Evolutionary conservation across 2,329 filamentous ascomycete species (phyloP).

Genomic region (Alternaria incomplexa): DNA sequence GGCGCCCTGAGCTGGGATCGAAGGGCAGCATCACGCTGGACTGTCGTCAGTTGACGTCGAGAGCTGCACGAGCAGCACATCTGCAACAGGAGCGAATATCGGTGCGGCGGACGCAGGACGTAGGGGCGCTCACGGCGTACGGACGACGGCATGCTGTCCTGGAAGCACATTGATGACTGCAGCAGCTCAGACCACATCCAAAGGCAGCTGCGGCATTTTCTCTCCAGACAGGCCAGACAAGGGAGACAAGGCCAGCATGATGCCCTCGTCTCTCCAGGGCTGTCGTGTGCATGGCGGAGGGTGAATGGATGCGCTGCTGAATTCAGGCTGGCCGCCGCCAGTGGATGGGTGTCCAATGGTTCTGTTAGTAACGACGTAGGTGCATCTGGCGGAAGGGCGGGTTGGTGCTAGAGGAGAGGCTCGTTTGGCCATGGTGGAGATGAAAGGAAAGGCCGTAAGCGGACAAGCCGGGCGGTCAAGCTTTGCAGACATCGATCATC

Average conservation of each 20-base stretch:
- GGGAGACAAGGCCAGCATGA: slow-evolving; percentile 7
- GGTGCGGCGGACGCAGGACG: slow-evolving; percentile 8
- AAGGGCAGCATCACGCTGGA: slow-evolving; percentile 4
- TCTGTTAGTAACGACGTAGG: not conserved
- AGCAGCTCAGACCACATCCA: slow-evolving; percentile 10
- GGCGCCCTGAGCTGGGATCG: slow-evolving; percentile 5
- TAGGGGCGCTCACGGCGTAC: not conserved
- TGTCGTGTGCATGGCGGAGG: not conserved
- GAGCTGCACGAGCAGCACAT: not conserved
- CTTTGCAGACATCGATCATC: slow-evolving; percentile 12
- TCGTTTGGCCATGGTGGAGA: not conserved
- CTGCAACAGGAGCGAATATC: slow-evolving; percentile 3
- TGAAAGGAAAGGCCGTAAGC: not conserved
- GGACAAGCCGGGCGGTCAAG: slow-evolving; percentile 5
- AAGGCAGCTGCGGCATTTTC: slow-evolving; percentile 25
- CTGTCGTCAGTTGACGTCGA: slow-evolving; percentile 2
- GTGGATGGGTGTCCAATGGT: not conserved
- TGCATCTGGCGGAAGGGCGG: not conserved
- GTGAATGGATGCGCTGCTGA: not conserved
- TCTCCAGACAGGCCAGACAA: not conserved
- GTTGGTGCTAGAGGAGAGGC: not conserved
- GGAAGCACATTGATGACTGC: slow-evolving; percentile 12
- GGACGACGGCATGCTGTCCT: slow-evolving; percentile 6
- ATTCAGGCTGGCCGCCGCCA: not conserved
- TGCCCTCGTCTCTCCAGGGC: slow-evolving; percentile 1